Conservation (phyloP, 2,329 filamentous ascomycete genomes). For the Penicillium freii region DNA sequence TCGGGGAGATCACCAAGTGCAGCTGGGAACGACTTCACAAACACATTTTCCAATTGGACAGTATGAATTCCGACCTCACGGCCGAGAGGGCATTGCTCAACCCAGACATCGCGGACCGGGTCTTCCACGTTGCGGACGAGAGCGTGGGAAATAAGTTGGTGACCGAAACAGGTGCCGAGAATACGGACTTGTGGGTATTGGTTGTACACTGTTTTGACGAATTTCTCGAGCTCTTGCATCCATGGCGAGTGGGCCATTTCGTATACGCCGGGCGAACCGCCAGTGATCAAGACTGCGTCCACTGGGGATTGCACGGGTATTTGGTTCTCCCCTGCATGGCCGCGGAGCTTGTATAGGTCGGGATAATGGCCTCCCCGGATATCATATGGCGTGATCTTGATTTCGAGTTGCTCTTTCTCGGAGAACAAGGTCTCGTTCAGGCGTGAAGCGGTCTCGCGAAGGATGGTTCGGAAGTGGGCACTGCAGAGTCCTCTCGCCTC, state of each 20-base stretch:
- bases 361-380: constrained; percentile 29
- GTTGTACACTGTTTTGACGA: constrained; percentile 26
- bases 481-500: constrained; percentile 28
- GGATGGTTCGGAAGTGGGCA: constrained; percentile 27
- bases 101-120: constrained; percentile 21
- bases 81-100: constrained; percentile 26
- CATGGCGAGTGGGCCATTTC: constrained; percentile 28
- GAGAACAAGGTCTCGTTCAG: constrained; percentile 19
- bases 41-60: constrained; percentile 19
- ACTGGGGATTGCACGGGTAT: constrained; percentile 21
- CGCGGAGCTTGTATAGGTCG: constrained; percentile 22
- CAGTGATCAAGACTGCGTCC: constrained; percentile 35
- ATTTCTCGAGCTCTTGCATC: constrained; percentile 29
- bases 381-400: constrained; percentile 26
- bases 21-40: constrained; percentile 16
- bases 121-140: constrained; percentile 21
- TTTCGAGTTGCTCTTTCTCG: constrained; percentile 17
- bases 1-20: constrained; percentile 16
- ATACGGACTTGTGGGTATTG: constrained; percentile 32
- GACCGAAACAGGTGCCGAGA: constrained; percentile 38
- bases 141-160: constrained; percentile 30
- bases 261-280: constrained; percentile 30
- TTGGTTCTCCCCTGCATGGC: constrained; percentile 11
- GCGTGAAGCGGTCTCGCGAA: constrained; percentile 24
- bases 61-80: constrained; percentile 25